These are phyloP conservation scores for Thielaviopsis ethacetica DNA, from an alignment of 2,329 filamentous ascomycete species.

Conservation along the genomic window DNA sequence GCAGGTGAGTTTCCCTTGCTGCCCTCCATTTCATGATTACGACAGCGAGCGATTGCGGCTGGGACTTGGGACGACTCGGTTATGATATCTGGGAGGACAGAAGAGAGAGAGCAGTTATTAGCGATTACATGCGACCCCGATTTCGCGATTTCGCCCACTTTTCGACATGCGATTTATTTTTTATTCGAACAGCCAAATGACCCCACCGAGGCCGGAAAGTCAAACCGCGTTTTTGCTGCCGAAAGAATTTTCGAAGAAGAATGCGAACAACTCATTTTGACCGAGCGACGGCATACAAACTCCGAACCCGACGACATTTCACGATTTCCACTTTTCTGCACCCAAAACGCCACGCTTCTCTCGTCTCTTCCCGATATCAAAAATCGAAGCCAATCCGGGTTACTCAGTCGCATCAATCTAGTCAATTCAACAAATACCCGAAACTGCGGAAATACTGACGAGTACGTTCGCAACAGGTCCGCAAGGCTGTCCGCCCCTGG, in stretches of 20 bases:
- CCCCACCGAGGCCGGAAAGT: no score
- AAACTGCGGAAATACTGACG: constrained; percentile 8
- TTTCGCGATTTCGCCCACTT: no score
- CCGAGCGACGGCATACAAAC: no score
- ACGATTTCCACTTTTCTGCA: no score
- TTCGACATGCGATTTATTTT: no score
- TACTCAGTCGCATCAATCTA: neutral
- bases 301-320: no score
- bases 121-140: no score
- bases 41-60: constrained; percentile 12
- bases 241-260: no score
- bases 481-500: constrained; percentile 82
- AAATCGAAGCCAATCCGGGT: neutral
- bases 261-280: no score
- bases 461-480: constrained; percentile 43
- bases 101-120: neutral
- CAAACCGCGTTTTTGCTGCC: no score
- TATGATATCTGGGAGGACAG: neutral
- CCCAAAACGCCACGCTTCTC: no score
- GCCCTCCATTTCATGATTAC: constrained; percentile 13
- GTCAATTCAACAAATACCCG: neutral
- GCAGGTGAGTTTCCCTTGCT: constrained; percentile 58
- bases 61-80: neutral
- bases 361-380: neutral
- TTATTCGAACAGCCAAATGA: no score